Conservation (phyloP, 169 alveolate species). For the Plasmodium gallinaceum region DNA sequence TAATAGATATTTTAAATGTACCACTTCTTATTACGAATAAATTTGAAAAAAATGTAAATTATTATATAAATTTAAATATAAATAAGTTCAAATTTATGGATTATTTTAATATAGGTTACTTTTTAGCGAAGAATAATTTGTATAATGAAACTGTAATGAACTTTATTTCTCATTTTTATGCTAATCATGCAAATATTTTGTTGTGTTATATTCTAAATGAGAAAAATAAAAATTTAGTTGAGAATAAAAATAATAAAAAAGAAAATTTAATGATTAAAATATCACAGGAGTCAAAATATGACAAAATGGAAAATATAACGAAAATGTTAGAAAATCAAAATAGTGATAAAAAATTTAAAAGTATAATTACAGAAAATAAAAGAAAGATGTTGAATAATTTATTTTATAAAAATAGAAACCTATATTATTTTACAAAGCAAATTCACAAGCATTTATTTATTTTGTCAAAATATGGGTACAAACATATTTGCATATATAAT, state of each 20-base stretch:
- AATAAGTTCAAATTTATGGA: conserved; percentile 8
- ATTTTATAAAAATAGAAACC: neutral
- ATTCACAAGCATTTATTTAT: conserved; percentile 39
- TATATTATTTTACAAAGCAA: conserved; percentile 11
- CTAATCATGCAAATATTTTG: neutral
- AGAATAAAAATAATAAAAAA: neutral
- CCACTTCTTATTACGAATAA: conserved; percentile 48
- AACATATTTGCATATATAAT: conserved; percentile 21
- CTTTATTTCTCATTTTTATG: conserved; percentile 34
- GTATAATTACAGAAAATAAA: too few species aligned
- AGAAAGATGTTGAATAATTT: too few species aligned
- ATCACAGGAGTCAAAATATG: too few species aligned
- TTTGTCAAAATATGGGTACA: conserved; percentile 53
- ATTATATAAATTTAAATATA: conserved; percentile 19
- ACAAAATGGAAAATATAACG: too few species aligned
- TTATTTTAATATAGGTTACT: conserved; percentile 40
- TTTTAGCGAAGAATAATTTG: conserved; percentile 66
- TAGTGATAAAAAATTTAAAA: too few species aligned
- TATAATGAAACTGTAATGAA: conserved; percentile 22
- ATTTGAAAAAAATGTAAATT: conserved; percentile 7
- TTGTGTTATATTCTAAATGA: neutral
- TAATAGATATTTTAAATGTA: conserved; percentile 44
- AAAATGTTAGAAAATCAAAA: too few species aligned
- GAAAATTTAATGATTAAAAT: neutral
- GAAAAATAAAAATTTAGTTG: neutral